These are phyloP conservation scores for Candida sanyaensis DNA, from an alignment of 1,139 yeast genomes.

Conservation along the genomic window DNA sequence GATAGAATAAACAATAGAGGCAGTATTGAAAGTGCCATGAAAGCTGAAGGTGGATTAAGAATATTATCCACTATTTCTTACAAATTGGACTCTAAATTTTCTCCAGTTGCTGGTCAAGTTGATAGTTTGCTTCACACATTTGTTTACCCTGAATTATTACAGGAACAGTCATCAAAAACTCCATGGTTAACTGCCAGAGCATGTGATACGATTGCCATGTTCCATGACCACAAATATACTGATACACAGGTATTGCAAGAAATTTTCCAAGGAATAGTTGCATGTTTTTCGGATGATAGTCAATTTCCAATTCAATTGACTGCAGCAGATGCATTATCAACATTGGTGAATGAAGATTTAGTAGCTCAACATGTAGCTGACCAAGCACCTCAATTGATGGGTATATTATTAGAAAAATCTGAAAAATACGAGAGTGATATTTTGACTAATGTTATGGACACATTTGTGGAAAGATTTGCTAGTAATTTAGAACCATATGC, in stretches of 20 bases:
- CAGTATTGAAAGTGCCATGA: slow-evolving; percentile 35
- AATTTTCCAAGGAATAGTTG: slow-evolving; percentile 46
- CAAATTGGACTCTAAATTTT: slow-evolving; percentile 37
- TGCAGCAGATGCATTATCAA: slow-evolving; percentile 55
- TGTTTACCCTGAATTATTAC: slow-evolving; percentile 47
- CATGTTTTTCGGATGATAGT: slow-evolving; percentile 42
- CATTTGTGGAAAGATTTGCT: slow-evolving; percentile 55
- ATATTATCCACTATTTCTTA: slow-evolving; percentile 48
- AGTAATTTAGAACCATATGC: slow-evolving; percentile 58
- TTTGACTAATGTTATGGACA: slow-evolving; percentile 57
- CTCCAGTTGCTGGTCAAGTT: slow-evolving; percentile 49
- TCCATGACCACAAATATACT: slow-evolving; percentile 36
- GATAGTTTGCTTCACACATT: slow-evolving; percentile 46
- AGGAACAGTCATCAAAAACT: slow-evolving; percentile 29
- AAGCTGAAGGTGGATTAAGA: slow-evolving; percentile 54
- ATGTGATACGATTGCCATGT: slow-evolving; percentile 55
- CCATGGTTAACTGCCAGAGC: slow-evolving; percentile 60
- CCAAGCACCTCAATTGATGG: slow-evolving; percentile 56
- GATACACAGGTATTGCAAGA: slow-evolving; percentile 44
- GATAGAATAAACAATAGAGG: slow-evolving; percentile 35
- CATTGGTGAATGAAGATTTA: slow-evolving; percentile 48
- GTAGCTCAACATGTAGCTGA: slow-evolving; percentile 49
- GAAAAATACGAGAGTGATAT: slow-evolving; percentile 54
- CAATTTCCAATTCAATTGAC: slow-evolving; percentile 54
- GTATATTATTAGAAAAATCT: slow-evolving; percentile 51